Conservation (phyloP, 31 red algal genomes). For the Endocladia muricata region DNA sequence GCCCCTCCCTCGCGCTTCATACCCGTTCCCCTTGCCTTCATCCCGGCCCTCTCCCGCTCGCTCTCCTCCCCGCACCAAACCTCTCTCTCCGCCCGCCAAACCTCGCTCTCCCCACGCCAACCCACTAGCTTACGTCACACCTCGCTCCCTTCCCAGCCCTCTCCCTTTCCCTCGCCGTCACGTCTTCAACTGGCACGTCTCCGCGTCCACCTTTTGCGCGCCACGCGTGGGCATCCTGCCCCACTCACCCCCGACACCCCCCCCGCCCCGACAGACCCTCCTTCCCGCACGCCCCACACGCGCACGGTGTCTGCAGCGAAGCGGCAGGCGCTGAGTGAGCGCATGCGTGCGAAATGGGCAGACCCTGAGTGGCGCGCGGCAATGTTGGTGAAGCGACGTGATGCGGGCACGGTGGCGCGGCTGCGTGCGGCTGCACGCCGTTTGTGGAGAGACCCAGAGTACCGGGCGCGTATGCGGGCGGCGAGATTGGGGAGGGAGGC, state of each 20-base stretch:
- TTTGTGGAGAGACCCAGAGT: constrained; percentile 45
- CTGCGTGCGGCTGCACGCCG: constrained; percentile 7
- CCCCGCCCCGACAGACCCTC: not conserved
- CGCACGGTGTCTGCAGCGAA: constrained; percentile 6
- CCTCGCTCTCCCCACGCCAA: no score
- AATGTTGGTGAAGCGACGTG: constrained; percentile 17
- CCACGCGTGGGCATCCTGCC: not conserved
- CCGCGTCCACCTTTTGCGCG: constrained; percentile 1
- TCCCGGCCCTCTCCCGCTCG: no score
- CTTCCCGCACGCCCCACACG: not conserved
- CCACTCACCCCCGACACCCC: not conserved
- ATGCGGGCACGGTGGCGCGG: constrained; percentile 6
- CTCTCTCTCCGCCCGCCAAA: no score
- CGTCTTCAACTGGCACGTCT: constrained; percentile 21
- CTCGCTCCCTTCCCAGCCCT: no score
- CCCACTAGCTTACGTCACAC: no score
- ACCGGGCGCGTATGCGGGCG: constrained; percentile 26
- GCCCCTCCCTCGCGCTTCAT: no score
- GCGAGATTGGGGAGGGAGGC: constrained; percentile 33
- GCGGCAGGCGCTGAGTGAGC: constrained; percentile 33
- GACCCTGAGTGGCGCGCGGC: constrained; percentile 51
- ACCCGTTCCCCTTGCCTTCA: no score
- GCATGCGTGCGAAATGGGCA: constrained; percentile 24
- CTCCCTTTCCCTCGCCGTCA: not conserved
- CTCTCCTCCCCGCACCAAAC: no score